A percentile compares a stretch with the other conserved stretches of the same genome.
Conservation (phyloP, 306 rosid genomes). For the Benincasa hispida region DNA sequence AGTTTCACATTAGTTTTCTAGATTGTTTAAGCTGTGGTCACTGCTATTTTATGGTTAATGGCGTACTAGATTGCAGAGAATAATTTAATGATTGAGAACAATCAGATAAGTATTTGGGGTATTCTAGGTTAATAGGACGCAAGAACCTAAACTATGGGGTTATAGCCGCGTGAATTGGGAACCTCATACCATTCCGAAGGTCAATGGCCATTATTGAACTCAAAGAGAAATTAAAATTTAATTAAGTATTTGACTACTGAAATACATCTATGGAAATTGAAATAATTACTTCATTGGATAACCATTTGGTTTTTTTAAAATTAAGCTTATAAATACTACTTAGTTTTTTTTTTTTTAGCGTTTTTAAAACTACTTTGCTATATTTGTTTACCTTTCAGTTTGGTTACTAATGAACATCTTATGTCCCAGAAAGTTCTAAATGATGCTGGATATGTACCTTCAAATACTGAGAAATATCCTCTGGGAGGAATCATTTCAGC, state of each 20-base stretch:
- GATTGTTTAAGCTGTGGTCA: not conserved
- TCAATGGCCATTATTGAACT: not conserved
- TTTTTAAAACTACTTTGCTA: not conserved
- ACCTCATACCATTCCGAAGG: not conserved
- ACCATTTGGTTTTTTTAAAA: too few species aligned
- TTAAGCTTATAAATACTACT: too few species aligned
- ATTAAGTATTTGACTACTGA: not conserved
- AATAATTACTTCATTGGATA: not conserved
- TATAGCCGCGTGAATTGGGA: not conserved
- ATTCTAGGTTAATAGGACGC: not conserved
- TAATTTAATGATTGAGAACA: not conserved
- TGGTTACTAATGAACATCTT: not conserved
- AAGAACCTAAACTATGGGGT: not conserved
- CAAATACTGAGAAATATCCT: slow-evolving; percentile 83
- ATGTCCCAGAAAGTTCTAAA: slow-evolving; percentile 51
- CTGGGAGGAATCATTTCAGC: slow-evolving; percentile 83
- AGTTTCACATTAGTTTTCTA: not conserved
- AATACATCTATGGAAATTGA: not conserved
- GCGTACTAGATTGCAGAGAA: not conserved
- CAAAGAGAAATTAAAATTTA: not conserved
- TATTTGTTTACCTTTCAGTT: not conserved
- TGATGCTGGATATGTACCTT: slow-evolving; percentile 76
- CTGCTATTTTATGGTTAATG: not conserved
- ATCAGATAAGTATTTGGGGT: not conserved
- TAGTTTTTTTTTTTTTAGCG: too few species aligned